phyloP scores from a whole-genome alignment of 2,329 filamentous ascomycete species.

The Pyricularia grisea region DNA sequence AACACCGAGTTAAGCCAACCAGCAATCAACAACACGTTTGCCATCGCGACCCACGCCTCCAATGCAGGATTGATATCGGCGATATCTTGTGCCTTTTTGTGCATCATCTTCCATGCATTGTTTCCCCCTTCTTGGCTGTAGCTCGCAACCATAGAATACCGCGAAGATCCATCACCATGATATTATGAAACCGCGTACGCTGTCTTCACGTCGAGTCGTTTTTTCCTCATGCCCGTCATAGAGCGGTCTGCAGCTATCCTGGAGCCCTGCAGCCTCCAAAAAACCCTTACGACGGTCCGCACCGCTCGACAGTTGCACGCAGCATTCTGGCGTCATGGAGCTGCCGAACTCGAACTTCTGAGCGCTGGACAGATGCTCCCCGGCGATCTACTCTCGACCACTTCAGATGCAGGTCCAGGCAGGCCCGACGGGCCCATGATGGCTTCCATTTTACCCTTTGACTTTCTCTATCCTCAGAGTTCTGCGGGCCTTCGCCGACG shows the following conservation, averaged over 20 bases:
- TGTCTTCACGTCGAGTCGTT: not conserved
- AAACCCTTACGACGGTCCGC: conserved; percentile 35
- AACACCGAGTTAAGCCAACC: not conserved
- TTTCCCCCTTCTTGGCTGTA: not conserved
- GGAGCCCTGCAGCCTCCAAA: conserved; percentile 46
- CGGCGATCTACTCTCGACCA: conserved; percentile 4
- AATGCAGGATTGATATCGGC: not conserved
- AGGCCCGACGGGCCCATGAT: conserved; percentile 20
- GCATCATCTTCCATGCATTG: not conserved
- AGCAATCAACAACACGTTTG: not conserved
- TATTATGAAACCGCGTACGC: not conserved
- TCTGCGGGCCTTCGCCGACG: conserved; percentile 32
- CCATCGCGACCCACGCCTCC: not conserved
- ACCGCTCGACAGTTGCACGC: conserved; percentile 35
- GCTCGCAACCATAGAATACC: not conserved
- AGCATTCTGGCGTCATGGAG: conserved; percentile 46
- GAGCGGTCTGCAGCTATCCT: conserved; percentile 47
- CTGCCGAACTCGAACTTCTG: conserved; percentile 36
- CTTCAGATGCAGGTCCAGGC: not conserved
- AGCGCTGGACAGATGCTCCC: conserved; percentile 29
- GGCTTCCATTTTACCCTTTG: conserved; percentile 41
- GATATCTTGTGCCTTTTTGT: not conserved
- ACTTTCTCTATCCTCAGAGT: conserved; percentile 44
- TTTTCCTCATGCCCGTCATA: conserved; percentile 35
- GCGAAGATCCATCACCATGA: not conserved